Evolutionary conservation across 2,329 filamentous ascomycete species (phyloP), one percentile per base, ranked within the genome.

Genomic region (Diplodia mutila): DNA sequence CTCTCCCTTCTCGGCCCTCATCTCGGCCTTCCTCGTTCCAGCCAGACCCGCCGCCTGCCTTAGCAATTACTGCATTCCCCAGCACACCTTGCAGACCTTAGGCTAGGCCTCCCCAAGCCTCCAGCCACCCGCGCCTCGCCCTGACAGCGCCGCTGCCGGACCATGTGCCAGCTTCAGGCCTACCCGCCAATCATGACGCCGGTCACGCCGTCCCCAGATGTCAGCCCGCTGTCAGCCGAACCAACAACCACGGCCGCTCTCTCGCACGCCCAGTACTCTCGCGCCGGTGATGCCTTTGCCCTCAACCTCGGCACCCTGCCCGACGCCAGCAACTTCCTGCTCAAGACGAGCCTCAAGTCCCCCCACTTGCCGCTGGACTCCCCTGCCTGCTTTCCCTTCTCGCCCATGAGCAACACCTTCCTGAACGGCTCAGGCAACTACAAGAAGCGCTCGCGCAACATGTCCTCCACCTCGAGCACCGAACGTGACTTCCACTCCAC

Each of bases 381-480:
- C 21, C 77, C 78, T 48, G 77, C 74, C 73, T 75, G 75, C 64
- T 72, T 77, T 46, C 32, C 59, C 27, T 63, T 63, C 59, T 63
- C 59, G 46, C 77, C 75, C 69, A 70, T 75, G 42, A 71, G 71
- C 66, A 71, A 67, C 71, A 69, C 70, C 67, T 69, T 71, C 61
- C 66, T 78, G 70, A 77, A 65, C 61, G 61, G 61, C 34, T 65
- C 61, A 68, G 59, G 59, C 59, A 63, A 51, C 59, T 63, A 63
- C 66, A 63, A 74, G 71, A 77, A 78, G 70, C 74, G 78, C 66
- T 74, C 77, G 61, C 78, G 78, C 73, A 80, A 79, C 70, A 80
- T 80, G 79, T 80, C 79, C 69, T 79, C 78, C 69, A 78, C 78
- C 21, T 80, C 78, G 46, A 76, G 77, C 51, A 79, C 77, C 57